Conservation (phyloP, 768 basidiomycete genomes). For the Tylopilus cervinicoccineus region DNA sequence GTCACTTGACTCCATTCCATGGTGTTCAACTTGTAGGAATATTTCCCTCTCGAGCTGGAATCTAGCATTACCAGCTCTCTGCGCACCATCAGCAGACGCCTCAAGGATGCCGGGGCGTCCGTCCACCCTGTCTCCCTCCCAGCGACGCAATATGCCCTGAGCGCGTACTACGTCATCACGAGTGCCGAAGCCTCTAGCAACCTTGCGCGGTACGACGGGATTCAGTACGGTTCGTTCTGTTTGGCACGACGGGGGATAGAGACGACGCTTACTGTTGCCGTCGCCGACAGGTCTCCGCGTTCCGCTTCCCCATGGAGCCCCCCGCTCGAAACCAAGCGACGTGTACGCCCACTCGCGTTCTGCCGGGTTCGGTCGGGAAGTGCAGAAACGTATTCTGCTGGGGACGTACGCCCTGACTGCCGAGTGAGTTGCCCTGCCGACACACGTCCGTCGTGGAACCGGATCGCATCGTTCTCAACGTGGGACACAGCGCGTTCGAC, state of each 20-base stretch:
- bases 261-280: neutral
- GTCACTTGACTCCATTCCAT: neutral
- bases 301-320: constrained; percentile 37
- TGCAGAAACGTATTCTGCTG: constrained; percentile 79
- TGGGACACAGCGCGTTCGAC: constrained; percentile 86
- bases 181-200: constrained; percentile 94
- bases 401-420: constrained; percentile 92
- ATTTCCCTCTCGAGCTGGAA: constrained; percentile 70
- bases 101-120: constrained; percentile 54
- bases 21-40: constrained; percentile 46
- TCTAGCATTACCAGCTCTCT: constrained; percentile 41
- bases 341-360: constrained; percentile 68
- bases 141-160: constrained; percentile 65
- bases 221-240: constrained; percentile 65
- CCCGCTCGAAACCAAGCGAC: constrained; percentile 46
- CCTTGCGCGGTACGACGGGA: constrained; percentile 84
- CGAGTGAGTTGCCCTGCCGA: constrained; percentile 54
- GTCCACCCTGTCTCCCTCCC: constrained; percentile 75
- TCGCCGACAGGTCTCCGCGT: constrained; percentile 45
- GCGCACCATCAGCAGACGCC: constrained; percentile 40
- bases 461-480: too few species aligned
- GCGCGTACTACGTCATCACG: constrained; percentile 95
- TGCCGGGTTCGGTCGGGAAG: constrained; percentile 76
- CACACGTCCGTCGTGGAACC: neutral
- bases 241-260: neutral